Evolutionary conservation across 306 rosid genomes (phyloP).

Genomic region (Gynostemma pentaphyllum): DNA sequence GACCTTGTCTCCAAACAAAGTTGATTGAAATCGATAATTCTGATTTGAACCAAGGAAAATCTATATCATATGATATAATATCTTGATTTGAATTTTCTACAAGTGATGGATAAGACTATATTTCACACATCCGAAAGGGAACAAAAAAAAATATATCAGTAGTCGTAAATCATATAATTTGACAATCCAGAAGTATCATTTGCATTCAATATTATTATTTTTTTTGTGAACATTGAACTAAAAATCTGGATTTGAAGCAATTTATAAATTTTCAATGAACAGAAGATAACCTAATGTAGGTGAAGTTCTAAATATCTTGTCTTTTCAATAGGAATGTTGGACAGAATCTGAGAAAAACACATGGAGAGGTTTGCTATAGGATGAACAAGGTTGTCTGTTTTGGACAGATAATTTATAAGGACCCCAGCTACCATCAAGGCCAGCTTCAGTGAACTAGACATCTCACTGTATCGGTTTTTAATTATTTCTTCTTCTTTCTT

Average conservation of each 20-base stretch:
- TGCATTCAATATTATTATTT: neutral
- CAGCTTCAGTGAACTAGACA: slow-evolving; percentile 8
- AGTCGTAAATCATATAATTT: neutral
- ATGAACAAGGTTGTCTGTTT: neutral
- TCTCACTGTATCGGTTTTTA: neutral
- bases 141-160: neutral
- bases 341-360: slow-evolving; percentile 7
- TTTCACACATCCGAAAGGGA: neutral
- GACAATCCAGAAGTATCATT: neutral
- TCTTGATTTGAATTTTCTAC: neutral
- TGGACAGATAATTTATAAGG: slow-evolving; percentile 10
- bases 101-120: neutral
- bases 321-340: neutral
- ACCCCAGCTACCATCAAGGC: slow-evolving; percentile 18
- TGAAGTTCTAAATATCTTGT: no score
- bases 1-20: neutral
- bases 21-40: neutral
- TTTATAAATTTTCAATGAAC: neutral
- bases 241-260: neutral
- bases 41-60: neutral
- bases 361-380: neutral
- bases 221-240: neutral
- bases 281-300: no score
- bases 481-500: neutral
- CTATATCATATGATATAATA: neutral